Percentiles rank a stretch among this genome's conserved stretches.
These are phyloP conservation scores for Solanum appendiculatum DNA, from an alignment of 257 asterid genomes.

Conservation along the genomic window DNA sequence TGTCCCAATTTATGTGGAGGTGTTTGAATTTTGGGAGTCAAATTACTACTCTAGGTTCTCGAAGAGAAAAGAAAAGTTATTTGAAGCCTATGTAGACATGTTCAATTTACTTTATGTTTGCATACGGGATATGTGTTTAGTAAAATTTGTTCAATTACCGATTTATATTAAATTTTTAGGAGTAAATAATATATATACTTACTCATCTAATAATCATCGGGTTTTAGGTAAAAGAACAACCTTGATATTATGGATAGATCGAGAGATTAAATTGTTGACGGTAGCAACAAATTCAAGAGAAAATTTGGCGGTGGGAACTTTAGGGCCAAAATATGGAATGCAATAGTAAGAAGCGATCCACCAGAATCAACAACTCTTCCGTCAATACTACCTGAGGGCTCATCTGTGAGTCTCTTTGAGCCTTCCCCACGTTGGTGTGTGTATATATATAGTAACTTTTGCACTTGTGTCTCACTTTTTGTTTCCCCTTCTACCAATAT, in stretches of 20 bases:
- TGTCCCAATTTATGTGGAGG: not conserved
- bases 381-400: no score
- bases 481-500: no score
- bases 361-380: not conserved
- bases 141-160: not conserved
- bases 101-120: not conserved
- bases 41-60: not conserved
- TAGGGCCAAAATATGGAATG: conserved; percentile 34
- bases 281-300: conserved; percentile 13
- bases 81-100: not conserved
- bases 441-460: no score
- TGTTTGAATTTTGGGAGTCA: not conserved
- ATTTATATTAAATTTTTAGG: not conserved
- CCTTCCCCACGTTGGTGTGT: no score
- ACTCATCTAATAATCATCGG: not conserved
- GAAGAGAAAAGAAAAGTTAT: not conserved
- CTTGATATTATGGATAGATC: conserved; percentile 25
- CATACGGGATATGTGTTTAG: not conserved
- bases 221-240: not conserved
- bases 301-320: conserved; percentile 10
- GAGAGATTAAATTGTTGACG: conserved; percentile 12
- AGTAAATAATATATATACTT: not conserved
- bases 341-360: conserved; percentile 39
- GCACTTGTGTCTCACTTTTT: no score
- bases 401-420: no score